A percentile compares a stretch with the other conserved stretches of the same genome.
Evolutionary conservation across 192 early-diverging fungal genomes (phyloP).

Genomic region (Radiomyces spectabilis): DNA sequence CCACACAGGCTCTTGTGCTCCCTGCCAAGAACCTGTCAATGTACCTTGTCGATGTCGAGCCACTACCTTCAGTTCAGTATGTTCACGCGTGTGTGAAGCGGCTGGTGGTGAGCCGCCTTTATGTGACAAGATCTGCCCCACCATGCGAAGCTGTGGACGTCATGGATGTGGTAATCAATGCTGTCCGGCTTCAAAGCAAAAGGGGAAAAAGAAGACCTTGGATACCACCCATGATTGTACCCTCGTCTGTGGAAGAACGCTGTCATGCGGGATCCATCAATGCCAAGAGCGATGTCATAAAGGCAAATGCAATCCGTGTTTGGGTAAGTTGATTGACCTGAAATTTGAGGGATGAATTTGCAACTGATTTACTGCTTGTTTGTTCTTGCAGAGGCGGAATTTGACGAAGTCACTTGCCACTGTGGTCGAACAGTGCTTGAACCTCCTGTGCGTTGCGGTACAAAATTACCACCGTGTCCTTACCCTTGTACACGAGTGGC

Average conservation of each 20-base stretch:
- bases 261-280: constrained; percentile 75
- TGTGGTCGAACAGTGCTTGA: constrained; percentile 77
- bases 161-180: constrained; percentile 61
- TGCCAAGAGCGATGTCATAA: constrained; percentile 77
- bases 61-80: constrained; percentile 34
- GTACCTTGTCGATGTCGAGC: constrained; percentile 61
- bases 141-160: constrained; percentile 57
- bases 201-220: constrained; percentile 18
- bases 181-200: constrained; percentile 45
- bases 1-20: constrained; percentile 56
- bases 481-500: constrained; percentile 61
- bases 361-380: not conserved
- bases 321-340: constrained; percentile 22
- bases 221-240: constrained; percentile 51
- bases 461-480: constrained; percentile 64
- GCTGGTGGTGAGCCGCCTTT: constrained; percentile 36
- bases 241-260: constrained; percentile 60
- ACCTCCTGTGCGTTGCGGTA: constrained; percentile 85
- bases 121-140: constrained; percentile 59
- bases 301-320: constrained; percentile 68
- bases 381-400: constrained; percentile 48
- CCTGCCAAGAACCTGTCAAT: constrained; percentile 43
- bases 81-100: constrained; percentile 31
- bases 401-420: constrained; percentile 78
- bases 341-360: not conserved